phyloP scores from a whole-genome alignment of 2,329 filamentous ascomycete species.

The Domatiomyces globalis region DNA sequence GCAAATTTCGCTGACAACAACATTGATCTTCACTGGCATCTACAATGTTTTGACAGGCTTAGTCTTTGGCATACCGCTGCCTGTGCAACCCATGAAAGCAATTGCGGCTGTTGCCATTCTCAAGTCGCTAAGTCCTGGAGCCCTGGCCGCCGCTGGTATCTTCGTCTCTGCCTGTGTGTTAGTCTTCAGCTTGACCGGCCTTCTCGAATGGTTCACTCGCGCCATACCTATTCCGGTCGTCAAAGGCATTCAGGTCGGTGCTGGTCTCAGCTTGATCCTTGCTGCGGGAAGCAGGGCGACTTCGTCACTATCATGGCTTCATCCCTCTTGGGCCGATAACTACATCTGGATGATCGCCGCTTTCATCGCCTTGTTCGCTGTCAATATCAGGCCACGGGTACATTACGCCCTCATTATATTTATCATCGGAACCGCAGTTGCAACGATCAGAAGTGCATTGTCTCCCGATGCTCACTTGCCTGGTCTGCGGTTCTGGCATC shows the following conservation, averaged over 20 bases:
- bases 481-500: conserved; percentile 46
- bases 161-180: conserved; percentile 62
- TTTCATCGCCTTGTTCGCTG: conserved; percentile 56
- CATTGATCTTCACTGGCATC: conserved; percentile 73
- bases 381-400: conserved; percentile 49
- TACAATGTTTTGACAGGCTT: conserved; percentile 75
- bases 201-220: conserved; percentile 59
- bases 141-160: conserved; percentile 71
- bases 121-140: conserved; percentile 47
- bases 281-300: conserved; percentile 59
- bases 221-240: conserved; percentile 74
- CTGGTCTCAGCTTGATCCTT: conserved; percentile 68
- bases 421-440: conserved; percentile 51
- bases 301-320: conserved; percentile 52
- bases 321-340: conserved; percentile 58
- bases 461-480: conserved; percentile 24
- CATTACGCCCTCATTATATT: conserved; percentile 71
- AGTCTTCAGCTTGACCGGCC: conserved; percentile 61
- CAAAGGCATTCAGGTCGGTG: conserved; percentile 89
- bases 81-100: conserved; percentile 81
- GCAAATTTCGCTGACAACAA: conserved; percentile 66
- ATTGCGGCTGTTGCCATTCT: conserved; percentile 83
- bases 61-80: conserved; percentile 74
- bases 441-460: conserved; percentile 30
- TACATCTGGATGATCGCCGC: conserved; percentile 60